Evolutionary conservation across 768 basidiomycete genomes (phyloP), one percentile per base, ranked within the genome.

Genomic region (Leccinum imitatum): DNA sequence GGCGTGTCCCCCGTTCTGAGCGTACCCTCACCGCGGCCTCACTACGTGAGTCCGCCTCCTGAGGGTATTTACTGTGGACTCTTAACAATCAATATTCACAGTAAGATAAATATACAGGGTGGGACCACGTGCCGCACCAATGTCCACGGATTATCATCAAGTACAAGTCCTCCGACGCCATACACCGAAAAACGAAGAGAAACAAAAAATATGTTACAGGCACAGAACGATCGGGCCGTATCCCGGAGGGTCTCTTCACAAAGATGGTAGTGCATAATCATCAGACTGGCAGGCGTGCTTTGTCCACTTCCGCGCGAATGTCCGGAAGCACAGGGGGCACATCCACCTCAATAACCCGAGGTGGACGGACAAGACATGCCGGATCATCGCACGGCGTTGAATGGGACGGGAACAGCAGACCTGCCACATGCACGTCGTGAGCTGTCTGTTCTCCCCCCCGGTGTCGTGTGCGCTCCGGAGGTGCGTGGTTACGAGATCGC

Each of bases 331-430:
- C 4, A 25, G 33, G 19, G 61, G 61, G 19, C 61, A 62, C 4
- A 21, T 61, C 61, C 61, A 62, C 50, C 21, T 56, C 25, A 62
- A 30, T 9, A 62, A 17, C 5, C 27, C 6, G 1, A 55, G 15
- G 9, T 62, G 61, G 2, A 52, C 21, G 0, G 59, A 52, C 19
- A 61, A 21, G 1, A 62, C 37, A 11, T 62, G 61, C 0, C 61
- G 53, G 35, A 47, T 13, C 15, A 56, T 3, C 15, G 39, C 55
- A 9, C 35, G 58, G 3, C 41, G 41, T 25, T 62, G 61, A 14
- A 62, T n/a, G 5, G 61, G 54, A 2, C 41, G 37, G 4, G 33
- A 55, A 31, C 37, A 6, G 14, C 61, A 62, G 13, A 6, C 3
- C 5, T n/a, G 2, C 59, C 59, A 62, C 2, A 15, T 19, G 47